Evolutionary conservation across 2,329 filamentous ascomycete species (phyloP).

Genomic region (Ceratocystiopsis brevicomis): DNA sequence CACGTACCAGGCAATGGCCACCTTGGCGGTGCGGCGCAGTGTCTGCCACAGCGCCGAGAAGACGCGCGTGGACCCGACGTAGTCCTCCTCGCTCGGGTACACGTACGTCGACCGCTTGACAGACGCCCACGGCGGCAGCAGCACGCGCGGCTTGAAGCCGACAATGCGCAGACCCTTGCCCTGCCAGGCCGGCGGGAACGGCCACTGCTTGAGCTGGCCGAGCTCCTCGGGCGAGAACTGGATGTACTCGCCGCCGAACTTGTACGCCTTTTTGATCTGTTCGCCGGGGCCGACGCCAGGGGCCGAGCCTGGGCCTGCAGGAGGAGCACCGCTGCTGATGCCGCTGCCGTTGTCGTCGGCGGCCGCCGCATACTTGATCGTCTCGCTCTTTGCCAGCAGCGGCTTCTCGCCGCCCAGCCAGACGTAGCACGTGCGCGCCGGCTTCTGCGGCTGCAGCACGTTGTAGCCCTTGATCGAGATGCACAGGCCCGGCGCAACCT

Average conservation of each 20-base stretch:
- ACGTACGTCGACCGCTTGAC: conserved; percentile 78
- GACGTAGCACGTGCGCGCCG: conserved; percentile 68
- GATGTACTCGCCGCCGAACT: conserved; percentile 82
- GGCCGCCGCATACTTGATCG: conserved; percentile 58
- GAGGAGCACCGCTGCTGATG: too few relatives aligned
- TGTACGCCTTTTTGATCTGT: conserved; percentile 83
- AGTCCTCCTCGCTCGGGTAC: conserved; percentile 81
- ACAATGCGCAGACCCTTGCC: conserved; percentile 71
- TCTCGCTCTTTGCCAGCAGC: conserved; percentile 59
- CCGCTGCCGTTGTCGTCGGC: conserved; percentile 19
- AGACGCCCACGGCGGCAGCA: conserved; percentile 67
- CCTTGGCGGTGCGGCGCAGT: conserved; percentile 56
- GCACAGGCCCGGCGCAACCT: conserved; percentile 64
- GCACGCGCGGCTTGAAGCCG: conserved; percentile 70
- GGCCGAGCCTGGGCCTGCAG: too few relatives aligned
- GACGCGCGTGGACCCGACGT: conserved; percentile 75
- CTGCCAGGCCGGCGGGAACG: conserved; percentile 36
- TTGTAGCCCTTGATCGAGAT: conserved; percentile 93
- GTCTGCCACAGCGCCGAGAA: conserved; percentile 86
- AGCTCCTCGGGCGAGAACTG: conserved; percentile 75
- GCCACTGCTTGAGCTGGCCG: conserved; percentile 44
- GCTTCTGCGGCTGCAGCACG: conserved; percentile 64
- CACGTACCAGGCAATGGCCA: conserved; percentile 81
- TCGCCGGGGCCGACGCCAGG: conserved; percentile 56
- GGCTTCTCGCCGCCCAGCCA: conserved; percentile 74